Percentiles rank a stretch among this genome's conserved stretches.
Conservation (phyloP, 345 rosid species). For the Dipteronia sinensis region DNA sequence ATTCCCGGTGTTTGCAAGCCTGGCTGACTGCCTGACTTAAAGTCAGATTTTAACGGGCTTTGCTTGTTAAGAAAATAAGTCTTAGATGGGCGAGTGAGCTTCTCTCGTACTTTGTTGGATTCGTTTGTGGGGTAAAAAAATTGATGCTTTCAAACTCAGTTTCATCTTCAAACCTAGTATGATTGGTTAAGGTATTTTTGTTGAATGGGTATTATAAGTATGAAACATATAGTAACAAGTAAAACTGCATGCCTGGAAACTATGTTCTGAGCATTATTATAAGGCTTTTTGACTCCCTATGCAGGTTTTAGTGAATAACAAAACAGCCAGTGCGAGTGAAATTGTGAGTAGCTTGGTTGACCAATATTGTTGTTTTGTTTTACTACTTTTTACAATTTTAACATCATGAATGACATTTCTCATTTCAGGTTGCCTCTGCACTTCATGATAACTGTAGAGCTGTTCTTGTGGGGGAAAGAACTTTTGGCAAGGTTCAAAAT, state of each 20-base stretch:
- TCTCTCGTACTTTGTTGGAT: background rate
- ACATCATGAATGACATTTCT: conserved; percentile 14
- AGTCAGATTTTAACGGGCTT: background rate
- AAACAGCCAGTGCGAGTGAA: conserved; percentile 96
- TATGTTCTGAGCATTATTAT: background rate
- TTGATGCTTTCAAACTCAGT: background rate
- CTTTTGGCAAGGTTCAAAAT: conserved; percentile 81
- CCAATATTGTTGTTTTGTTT: conserved; percentile 9
- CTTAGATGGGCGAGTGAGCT: background rate
- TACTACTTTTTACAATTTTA: conserved; percentile 1
- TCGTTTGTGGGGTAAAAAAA: too few relatives aligned
- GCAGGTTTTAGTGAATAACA: conserved; percentile 90
- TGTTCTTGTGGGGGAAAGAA: conserved; percentile 89
- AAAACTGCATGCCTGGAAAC: background rate
- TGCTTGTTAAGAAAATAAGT: background rate
- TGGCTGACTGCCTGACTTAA: background rate
- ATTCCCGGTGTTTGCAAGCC: background rate
- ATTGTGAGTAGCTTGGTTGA: conserved; percentile 55
- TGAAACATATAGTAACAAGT: background rate
- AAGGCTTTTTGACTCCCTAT: conserved; percentile 2
- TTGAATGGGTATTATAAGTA: conserved; percentile 1
- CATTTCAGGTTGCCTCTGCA: conserved; percentile 89
- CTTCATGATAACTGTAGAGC: conserved; percentile 98
- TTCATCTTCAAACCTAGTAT: too few relatives aligned
- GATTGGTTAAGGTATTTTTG: background rate